A percentile compares a stretch with the other conserved stretches of the same genome.
Evolutionary conservation across 2,329 filamentous ascomycete species (phyloP).

Genomic region (Ceratocystis papillata): DNA sequence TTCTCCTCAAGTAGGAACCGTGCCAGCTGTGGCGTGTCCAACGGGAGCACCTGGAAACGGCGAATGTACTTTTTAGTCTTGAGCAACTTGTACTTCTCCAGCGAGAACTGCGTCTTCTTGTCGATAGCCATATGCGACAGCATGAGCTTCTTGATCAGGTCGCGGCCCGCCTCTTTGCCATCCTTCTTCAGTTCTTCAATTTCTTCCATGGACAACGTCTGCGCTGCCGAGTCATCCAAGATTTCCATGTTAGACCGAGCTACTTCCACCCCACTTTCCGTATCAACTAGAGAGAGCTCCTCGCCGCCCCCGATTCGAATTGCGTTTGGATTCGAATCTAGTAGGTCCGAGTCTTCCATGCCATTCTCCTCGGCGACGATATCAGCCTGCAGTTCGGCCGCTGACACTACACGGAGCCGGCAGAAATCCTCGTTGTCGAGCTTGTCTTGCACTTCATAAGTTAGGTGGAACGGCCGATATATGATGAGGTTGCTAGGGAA

Average conservation of each 20-base stretch:
- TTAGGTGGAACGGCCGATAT: conserved; percentile 82
- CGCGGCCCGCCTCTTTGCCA: conserved; percentile 67
- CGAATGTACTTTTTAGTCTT: conserved; percentile 91
- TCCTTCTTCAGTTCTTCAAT: conserved; percentile 65
- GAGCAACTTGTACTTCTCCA: conserved; percentile 90
- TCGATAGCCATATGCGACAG: conserved; percentile 80
- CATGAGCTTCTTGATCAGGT: conserved; percentile 86
- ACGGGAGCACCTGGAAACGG: conserved; percentile 71
- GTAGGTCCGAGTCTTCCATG: conserved; percentile 36
- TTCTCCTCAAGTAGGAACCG: conserved; percentile 71
- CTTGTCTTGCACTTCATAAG: conserved; percentile 76
- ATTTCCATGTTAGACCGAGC: conserved; percentile 49
- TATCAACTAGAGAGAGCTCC: conserved; percentile 36
- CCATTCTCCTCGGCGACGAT: conserved; percentile 44
- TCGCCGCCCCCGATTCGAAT: conserved; percentile 33
- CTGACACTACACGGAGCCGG: conserved; percentile 64
- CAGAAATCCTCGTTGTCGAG: conserved; percentile 53
- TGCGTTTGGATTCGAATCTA: conserved; percentile 37
- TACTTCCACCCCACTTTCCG: conserved; percentile 36
- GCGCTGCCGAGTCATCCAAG: conserved; percentile 53
- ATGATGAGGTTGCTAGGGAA: conserved; percentile 85
- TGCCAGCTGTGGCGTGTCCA: conserved; percentile 66
- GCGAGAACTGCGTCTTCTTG: conserved; percentile 85
- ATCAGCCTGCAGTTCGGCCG: conserved; percentile 74
- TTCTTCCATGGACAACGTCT: conserved; percentile 65